Base-by-base conservation (phyloP, 352 stramenopile genomes). In the Lagenidium sp. region DNA sequence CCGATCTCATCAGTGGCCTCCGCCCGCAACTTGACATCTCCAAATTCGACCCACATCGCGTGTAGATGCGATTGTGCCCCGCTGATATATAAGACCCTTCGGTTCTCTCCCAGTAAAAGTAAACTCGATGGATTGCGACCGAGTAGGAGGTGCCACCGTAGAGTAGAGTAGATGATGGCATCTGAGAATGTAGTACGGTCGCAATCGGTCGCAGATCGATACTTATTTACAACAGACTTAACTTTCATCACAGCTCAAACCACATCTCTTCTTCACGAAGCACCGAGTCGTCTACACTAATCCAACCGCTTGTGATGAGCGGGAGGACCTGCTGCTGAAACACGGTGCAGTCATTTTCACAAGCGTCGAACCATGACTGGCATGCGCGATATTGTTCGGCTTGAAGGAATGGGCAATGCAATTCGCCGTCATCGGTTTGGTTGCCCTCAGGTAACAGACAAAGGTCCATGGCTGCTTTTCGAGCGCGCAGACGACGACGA, bases 41-140 rank as follows among this genome's bases (percentile, higher is more conserved):
- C 56, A 91, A 88, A 50, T 93, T 88, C 48, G 68, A 76, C 43
- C 78, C 78, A 35, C 70, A 85, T 40, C 75, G 81, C 36, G 85
- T 89, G 26, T 61, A 55, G 38, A 13, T 8, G 8, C 28, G 28
- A 32, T 15, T 32, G 28, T n/a, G n/a, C n/a, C n/a, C n/a, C n/a
- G n/a, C n/a, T n/a, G n/a, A n/a, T n/a, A n/a, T n/a, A n/a, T n/a
- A n/a, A n/a, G n/a, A n/a, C n/a, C n/a, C n/a, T n/a, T n/a, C n/a
- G n/a, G n/a, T n/a, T n/a, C n/a, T n/a, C n/a, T n/a, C n/a, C n/a
- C n/a, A n/a, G n/a, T n/a, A n/a, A n/a, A n/a, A n/a, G n/a, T n/a
- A n/a, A n/a, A n/a, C n/a, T n/a, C n/a, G n/a, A n/a, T n/a, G n/a
- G n/a, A n/a, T n/a, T n/a, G n/a, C n/a, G n/a, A n/a, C n/a, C n/a